Conservation (phyloP, 2,329 filamentous ascomycete genomes). For the Ophiostoma tasmaniense region DNA sequence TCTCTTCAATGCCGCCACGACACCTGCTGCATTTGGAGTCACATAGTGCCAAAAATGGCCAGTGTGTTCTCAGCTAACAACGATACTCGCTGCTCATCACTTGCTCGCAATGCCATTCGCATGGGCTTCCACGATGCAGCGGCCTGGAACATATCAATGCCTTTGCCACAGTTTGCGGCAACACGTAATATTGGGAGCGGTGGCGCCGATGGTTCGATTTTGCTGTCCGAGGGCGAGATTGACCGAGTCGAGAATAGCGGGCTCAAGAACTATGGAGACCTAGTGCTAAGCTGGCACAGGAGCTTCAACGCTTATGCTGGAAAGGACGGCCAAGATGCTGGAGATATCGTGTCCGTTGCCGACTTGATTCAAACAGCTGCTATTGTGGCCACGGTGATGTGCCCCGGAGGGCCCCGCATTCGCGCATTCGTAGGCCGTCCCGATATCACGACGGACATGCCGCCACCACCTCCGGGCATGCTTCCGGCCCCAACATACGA, state of each 20-base stretch:
- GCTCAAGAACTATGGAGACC: slow-evolving; percentile 33
- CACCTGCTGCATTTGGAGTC: slow-evolving; percentile 33
- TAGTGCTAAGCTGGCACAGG: slow-evolving; percentile 31
- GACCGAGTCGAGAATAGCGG: slow-evolving; percentile 37
- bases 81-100: slow-evolving; percentile 19
- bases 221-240: slow-evolving; percentile 34
- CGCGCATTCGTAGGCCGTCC: slow-evolving; percentile 41
- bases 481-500: slow-evolving; percentile 35
- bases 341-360: slow-evolving; percentile 36
- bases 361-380: slow-evolving; percentile 46
- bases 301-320: slow-evolving; percentile 28
- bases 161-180: not conserved
- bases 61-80: slow-evolving; percentile 26
- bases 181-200: slow-evolving; percentile 14
- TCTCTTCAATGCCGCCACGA: slow-evolving; percentile 24
- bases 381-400: slow-evolving; percentile 40
- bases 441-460: slow-evolving; percentile 30
- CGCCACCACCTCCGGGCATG: slow-evolving; percentile 33
- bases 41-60: slow-evolving; percentile 32
- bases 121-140: slow-evolving; percentile 41
- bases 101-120: slow-evolving; percentile 37
- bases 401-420: slow-evolving; percentile 44
- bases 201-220: slow-evolving; percentile 39
- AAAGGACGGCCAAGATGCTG: not conserved
- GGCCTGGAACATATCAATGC: slow-evolving; percentile 29